Percentiles rank a stretch among this genome's conserved stretches.
These are phyloP conservation scores for Saccharomyces hybrid DNA, from an alignment of 1,139 yeast genomes.

Conservation along the genomic window DNA sequence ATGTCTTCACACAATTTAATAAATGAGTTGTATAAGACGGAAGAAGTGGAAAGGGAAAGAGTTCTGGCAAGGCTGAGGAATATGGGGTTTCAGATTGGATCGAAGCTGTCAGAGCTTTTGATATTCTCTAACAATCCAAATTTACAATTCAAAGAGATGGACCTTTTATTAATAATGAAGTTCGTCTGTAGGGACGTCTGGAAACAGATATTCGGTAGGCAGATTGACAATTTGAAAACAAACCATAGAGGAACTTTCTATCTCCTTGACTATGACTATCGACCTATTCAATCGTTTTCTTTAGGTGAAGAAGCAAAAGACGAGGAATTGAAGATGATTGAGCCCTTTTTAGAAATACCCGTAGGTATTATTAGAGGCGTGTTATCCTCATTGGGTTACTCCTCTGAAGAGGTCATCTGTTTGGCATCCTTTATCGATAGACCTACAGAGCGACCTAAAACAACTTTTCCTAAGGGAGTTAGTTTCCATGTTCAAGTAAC, in stretches of 20 bases:
- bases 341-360: conserved; percentile 65
- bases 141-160: conserved; percentile 41
- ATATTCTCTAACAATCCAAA: conserved; percentile 50
- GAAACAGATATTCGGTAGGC: conserved; percentile 72
- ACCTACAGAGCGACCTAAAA: conserved; percentile 19
- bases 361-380: conserved; percentile 81
- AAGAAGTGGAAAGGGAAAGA: conserved; percentile 40
- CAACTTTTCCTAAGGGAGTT: conserved; percentile 25
- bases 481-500: conserved; percentile 30
- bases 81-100: conserved; percentile 70
- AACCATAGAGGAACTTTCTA: conserved; percentile 62
- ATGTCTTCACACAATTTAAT: conserved; percentile 23
- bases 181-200: conserved; percentile 89
- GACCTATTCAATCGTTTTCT: conserved; percentile 23
- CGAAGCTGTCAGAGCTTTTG: conserved; percentile 62
- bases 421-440: conserved; percentile 25
- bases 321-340: conserved; percentile 35
- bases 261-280: conserved; percentile 27
- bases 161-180: conserved; percentile 76
- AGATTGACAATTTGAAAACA: conserved; percentile 84
- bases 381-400: conserved; percentile 33
- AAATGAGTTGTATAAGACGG: conserved; percentile 13
- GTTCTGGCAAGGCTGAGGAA: conserved; percentile 54
- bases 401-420: conserved; percentile 24
- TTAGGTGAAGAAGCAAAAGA: conserved; percentile 16